Percentiles rank a stretch among this genome's conserved stretches.
Conservation (phyloP, 768 basidiomycete genomes). For the Scleroderma bovista region DNA sequence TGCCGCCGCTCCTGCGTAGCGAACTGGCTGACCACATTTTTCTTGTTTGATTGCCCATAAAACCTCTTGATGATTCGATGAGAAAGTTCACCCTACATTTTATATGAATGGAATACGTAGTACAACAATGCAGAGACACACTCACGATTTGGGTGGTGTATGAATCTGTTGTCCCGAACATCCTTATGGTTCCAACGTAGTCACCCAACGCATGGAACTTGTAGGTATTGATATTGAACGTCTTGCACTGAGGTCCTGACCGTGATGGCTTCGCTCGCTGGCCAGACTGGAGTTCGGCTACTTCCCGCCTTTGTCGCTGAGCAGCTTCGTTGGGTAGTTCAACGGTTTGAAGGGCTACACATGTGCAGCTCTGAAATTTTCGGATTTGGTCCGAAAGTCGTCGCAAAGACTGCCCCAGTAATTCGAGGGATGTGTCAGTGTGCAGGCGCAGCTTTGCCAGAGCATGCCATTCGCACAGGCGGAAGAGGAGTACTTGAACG, state of each 20-base stretch:
- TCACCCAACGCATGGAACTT: conserved; percentile 30
- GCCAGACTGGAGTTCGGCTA: background rate
- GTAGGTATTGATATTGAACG: conserved; percentile 20
- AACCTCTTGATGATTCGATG: conserved; percentile 32
- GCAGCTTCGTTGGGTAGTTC: background rate
- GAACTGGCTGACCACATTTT: conserved; percentile 25
- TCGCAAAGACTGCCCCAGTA: no score
- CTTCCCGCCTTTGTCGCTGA: background rate
- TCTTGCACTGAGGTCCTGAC: background rate
- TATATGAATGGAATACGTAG: background rate
- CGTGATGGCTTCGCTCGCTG: background rate
- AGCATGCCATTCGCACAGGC: no score
- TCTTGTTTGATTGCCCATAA: conserved; percentile 35
- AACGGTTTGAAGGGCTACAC: no score
- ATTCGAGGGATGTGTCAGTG: no score
- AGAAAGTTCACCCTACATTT: conserved; percentile 31
- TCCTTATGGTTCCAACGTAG: conserved; percentile 8
- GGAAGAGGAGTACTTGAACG: no score
- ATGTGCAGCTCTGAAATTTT: no score
- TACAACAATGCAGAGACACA: background rate
- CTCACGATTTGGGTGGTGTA: conserved; percentile 5
- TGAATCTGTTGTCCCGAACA: conserved; percentile 6
- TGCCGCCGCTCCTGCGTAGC: conserved; percentile 14
- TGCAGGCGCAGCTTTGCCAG: no score
- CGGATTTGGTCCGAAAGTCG: no score